Conservation (phyloP, 2,329 filamentous ascomycete genomes). For the Tolypocladium endophyticum region DNA sequence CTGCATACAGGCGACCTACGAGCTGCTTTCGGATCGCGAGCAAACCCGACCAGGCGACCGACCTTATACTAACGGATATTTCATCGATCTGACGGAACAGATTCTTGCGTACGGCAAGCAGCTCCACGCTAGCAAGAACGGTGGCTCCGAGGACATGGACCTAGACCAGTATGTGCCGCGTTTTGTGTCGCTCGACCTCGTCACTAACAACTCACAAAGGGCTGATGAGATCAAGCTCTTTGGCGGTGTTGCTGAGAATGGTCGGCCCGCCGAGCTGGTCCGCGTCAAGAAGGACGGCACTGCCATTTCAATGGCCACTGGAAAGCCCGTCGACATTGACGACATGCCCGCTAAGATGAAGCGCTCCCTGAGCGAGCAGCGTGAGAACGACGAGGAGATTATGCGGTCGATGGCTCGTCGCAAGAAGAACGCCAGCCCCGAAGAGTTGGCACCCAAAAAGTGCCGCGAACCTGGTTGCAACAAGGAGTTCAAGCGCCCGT, state of each 20-base stretch:
- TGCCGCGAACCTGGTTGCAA: conserved; percentile 68
- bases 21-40: conserved; percentile 76
- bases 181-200: conserved; percentile 16
- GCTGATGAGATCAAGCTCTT: conserved; percentile 66
- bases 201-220: conserved; percentile 21
- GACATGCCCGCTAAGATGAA: conserved; percentile 46
- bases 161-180: conserved; percentile 42
- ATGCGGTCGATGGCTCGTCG: conserved; percentile 90
- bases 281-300: conserved; percentile 73
- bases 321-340: conserved; percentile 48
- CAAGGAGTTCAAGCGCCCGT: conserved; percentile 94
- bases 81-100: conserved; percentile 91
- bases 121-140: conserved; percentile 60
- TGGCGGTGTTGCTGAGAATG: conserved; percentile 73
- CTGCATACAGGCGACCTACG: conserved; percentile 82
- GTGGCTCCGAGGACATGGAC: conserved; percentile 47
- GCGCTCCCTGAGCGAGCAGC: conserved; percentile 57
- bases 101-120: conserved; percentile 82
- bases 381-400: conserved; percentile 71
- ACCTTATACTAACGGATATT: conserved; percentile 92
- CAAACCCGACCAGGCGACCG: conserved; percentile 75
- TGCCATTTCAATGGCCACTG: conserved; percentile 66
- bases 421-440: conserved; percentile 83
- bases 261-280: conserved; percentile 74
- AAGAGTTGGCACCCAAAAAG: conserved; percentile 70